Evolutionary conservation across 1,284 basidiomycete species (phyloP).

Genomic region (Acaromyces ingoldii): DNA sequence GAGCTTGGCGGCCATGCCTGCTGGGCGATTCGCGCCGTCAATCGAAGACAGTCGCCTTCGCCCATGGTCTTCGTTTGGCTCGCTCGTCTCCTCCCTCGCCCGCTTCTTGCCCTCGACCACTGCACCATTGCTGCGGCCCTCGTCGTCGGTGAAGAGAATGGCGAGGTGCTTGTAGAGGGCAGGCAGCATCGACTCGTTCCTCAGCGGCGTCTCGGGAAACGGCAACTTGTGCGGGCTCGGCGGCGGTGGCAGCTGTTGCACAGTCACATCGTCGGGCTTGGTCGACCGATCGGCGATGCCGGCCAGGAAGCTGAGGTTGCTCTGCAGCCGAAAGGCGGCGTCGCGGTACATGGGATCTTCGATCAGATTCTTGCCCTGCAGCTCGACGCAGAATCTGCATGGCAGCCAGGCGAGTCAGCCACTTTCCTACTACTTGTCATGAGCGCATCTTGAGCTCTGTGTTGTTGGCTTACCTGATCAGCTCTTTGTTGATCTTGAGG

Average conservation of each 20-base stretch:
- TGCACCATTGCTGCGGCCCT: too few species aligned
- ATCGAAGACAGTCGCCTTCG: too few species aligned
- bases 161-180: conserved; percentile 25
- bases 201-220: conserved; percentile 21
- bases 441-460: not conserved
- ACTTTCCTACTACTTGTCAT: too few species aligned
- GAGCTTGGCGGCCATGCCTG: too few species aligned
- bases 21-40: too few species aligned
- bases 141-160: not conserved
- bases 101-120: not conserved
- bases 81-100: not conserved
- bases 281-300: conserved; percentile 22
- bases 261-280: conserved; percentile 2
- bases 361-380: conserved; percentile 22
- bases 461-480: conserved; percentile 20
- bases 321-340: conserved; percentile 24
- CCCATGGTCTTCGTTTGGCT: not conserved
- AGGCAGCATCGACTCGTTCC: conserved; percentile 17
- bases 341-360: conserved; percentile 25
- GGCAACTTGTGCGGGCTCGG: conserved; percentile 16
- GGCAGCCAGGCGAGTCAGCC: not conserved
- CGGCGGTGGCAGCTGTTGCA: not conserved
- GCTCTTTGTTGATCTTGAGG: conserved; percentile 40
- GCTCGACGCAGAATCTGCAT: conserved; percentile 28
- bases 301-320: conserved; percentile 30